Evolutionary conservation across 257 asterid species (phyloP).

Genomic region (Coffea eugenioides): DNA sequence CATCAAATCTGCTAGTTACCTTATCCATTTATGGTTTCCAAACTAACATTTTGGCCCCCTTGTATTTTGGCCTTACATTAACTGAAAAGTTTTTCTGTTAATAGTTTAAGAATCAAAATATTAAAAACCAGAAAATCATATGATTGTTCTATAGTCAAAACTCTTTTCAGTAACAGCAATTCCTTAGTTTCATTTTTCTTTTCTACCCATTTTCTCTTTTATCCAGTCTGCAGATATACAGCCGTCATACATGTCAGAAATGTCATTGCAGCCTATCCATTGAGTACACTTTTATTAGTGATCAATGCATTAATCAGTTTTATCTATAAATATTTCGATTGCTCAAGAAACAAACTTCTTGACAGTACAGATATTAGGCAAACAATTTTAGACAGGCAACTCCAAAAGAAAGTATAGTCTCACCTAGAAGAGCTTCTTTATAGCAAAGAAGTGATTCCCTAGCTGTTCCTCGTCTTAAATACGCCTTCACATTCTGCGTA

Average conservation of each 20-base stretch:
- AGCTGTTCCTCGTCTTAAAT: constrained; percentile 82
- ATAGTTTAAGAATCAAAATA: too few species aligned
- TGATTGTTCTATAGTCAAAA: too few species aligned
- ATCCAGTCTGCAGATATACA: not conserved
- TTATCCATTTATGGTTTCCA: not conserved
- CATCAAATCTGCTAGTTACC: not conserved
- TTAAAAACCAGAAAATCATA: too few species aligned
- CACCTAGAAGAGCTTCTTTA: constrained; percentile 88
- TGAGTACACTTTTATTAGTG: not conserved
- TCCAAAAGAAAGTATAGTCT: constrained; percentile 1
- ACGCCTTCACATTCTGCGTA: constrained; percentile 75
- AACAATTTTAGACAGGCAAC: not conserved
- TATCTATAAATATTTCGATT: not conserved
- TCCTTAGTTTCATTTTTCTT: too few species aligned
- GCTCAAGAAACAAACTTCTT: not conserved
- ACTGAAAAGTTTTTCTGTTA: not conserved
- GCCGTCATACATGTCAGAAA: not conserved
- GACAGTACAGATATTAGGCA: not conserved
- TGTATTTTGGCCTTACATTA: not conserved
- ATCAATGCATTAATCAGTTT: not conserved
- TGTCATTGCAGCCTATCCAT: not conserved
- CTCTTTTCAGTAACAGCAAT: not conserved
- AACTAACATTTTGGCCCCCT: not conserved
- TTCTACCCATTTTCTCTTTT: not conserved
- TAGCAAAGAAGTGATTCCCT: constrained; percentile 61